phyloP scores from a whole-genome alignment of 1,139 yeast species.

The Kodamaea sp. region DNA sequence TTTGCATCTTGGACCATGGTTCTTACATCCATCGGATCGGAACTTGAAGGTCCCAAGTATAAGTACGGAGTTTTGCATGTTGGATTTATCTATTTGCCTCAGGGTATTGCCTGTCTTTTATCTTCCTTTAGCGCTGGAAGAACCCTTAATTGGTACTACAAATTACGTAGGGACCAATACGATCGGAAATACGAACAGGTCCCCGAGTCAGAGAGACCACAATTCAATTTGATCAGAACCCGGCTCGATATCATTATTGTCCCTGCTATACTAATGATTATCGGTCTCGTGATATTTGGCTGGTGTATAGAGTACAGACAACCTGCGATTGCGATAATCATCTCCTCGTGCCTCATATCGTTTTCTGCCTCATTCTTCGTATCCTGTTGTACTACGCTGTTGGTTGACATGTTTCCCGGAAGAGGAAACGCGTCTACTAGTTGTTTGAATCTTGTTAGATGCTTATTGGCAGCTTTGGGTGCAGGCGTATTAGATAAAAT shows the following conservation, averaged over 20 bases:
- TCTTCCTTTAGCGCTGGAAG: conserved; percentile 35
- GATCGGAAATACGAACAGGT: conserved; percentile 19
- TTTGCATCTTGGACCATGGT: conserved; percentile 42
- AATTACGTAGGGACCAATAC: conserved; percentile 17
- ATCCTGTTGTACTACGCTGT: conserved; percentile 33
- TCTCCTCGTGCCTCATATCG: conserved; percentile 33
- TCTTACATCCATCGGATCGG: conserved; percentile 34
- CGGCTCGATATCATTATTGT: conserved; percentile 29
- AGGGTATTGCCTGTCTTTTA: conserved; percentile 34
- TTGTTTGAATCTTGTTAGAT: conserved; percentile 38
- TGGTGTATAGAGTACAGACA: conserved; percentile 37
- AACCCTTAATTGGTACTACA: conserved; percentile 31
- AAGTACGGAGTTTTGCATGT: conserved; percentile 37
- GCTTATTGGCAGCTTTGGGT: conserved; percentile 37
- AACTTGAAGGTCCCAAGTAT: conserved; percentile 30
- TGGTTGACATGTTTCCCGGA: conserved; percentile 39
- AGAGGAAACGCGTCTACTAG: conserved; percentile 39
- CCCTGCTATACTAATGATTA: conserved; percentile 24
- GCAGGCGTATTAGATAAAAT: conserved; percentile 36
- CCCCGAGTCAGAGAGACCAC: conserved; percentile 18
- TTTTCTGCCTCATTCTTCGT: conserved; percentile 29
- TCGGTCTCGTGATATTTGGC: conserved; percentile 39
- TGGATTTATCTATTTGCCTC: conserved; percentile 42
- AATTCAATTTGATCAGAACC: conserved; percentile 29
- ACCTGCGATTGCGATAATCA: conserved; percentile 31